These are phyloP conservation scores for Aspergillus kassunensis DNA, from an alignment of 495 filamentous ascomycete genomes.

Conservation along the genomic window DNA sequence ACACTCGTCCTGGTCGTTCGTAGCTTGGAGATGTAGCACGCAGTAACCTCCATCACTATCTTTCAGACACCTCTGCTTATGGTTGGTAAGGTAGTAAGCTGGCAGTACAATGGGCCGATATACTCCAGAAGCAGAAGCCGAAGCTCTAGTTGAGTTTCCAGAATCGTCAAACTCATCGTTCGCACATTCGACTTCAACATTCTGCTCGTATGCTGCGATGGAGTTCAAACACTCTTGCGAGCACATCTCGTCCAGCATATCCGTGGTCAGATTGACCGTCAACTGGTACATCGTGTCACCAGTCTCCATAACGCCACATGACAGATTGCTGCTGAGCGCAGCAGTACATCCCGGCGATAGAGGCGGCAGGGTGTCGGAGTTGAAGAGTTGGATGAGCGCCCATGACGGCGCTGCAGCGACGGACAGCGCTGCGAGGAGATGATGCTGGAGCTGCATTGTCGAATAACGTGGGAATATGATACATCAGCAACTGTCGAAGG, in stretches of 20 bases:
- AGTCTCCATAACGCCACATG: not conserved
- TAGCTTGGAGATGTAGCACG: not conserved
- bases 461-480: no score
- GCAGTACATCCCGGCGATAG: not conserved
- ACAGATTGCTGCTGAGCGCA: not conserved
- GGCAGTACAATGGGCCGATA: not conserved
- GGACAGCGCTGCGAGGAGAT: no score
- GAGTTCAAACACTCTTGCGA: not conserved
- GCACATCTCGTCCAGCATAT: not conserved
- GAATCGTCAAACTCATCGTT: not conserved
- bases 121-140: not conserved
- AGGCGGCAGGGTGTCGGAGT: not conserved
- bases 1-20: not conserved
- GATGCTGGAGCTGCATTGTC: no score
- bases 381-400: not conserved
- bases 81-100: not conserved
- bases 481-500: no score
- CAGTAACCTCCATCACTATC: not conserved
- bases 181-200: not conserved
- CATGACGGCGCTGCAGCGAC: no score
- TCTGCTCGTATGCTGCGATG: not conserved
- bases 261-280: not conserved
- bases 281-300: not conserved
- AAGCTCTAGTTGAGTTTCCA: not conserved
- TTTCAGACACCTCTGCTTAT: not conserved